A percentile compares a stretch with the other conserved stretches of the same genome.
Conservation (phyloP, 1,284 basidiomycete species). For the Boletus subluridellus region DNA sequence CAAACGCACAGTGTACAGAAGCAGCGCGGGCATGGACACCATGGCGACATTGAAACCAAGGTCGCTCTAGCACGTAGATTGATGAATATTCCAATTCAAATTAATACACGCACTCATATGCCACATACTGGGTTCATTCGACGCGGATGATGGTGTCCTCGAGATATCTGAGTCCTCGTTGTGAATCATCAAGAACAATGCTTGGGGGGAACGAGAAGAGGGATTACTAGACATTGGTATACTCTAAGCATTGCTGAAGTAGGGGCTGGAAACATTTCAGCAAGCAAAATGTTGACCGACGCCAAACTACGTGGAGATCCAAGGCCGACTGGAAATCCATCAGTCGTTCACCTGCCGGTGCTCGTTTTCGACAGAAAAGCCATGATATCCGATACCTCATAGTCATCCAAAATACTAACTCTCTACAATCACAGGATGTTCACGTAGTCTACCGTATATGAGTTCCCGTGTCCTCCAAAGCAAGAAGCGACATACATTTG, state of each 20-base stretch:
- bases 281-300: not conserved
- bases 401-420: not conserved
- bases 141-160: no score
- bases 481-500: not conserved
- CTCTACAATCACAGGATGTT: not conserved
- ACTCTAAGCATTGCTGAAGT: not conserved
- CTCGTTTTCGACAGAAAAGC: not conserved
- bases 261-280: no score
- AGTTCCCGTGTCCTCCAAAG: not conserved
- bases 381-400: not conserved
- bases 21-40: no score
- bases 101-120: no score
- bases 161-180: not conserved
- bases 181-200: not conserved
- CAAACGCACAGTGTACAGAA: no score
- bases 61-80: no score
- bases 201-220: not conserved
- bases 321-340: not conserved
- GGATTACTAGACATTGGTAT: not conserved
- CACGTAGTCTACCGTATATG: not conserved
- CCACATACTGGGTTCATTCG: no score
- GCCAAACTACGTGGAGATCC: not conserved
- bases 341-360: no score
- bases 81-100: no score
- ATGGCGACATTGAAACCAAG: no score